Evolutionary conservation across 768 basidiomycete species (phyloP), one percentile per base, ranked within the genome.

Genomic region (Crepidotus variabilis): DNA sequence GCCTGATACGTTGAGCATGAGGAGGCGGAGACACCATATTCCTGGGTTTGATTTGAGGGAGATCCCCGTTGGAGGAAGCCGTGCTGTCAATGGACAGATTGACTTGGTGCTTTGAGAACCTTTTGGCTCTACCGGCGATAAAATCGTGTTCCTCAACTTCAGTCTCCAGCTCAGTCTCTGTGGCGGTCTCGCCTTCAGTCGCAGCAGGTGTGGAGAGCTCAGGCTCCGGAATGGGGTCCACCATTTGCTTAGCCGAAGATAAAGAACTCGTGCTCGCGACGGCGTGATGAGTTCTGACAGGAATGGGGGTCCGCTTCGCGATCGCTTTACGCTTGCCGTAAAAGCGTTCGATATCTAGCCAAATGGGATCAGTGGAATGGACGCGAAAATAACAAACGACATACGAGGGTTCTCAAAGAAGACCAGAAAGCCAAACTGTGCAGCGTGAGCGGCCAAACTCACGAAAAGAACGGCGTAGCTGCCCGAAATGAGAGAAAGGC

Each of bases 341-440:
- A 63, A 90, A 87, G 9, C 96, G 82, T 65, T 94, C 92, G 59
- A 97, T 97, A 67, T 97, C 93, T 95, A 56, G 49, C 6, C 14
- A 20, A n/a, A 50, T 46, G 21, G 24, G 51, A 59, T 54, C 48
- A 57, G 45, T 33, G 10, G 45, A 11, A 32, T 9, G 10, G 10
- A 11, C 7, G 11, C 10, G 21, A 36, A 22, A 47, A n/a, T 32
- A 54, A 52, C 48, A 52, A 28, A 20, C 28, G 28, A 77, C 92
- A 67, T 66, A 96, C 94, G 97, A 59, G 97, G 96, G 65, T 96
- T 98, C 75, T 98, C 97, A 65, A 99, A 98, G 71, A 87, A 87
- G 14, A 94, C 80, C 52, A 99, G 77, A 81, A 99, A 99, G 1
- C 88, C 94, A 69, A 99, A 99, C 64, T 99, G 97, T 16, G 92